These are phyloP conservation scores for Torulaspora pretoriensis DNA, from an alignment of 1,139 yeast genomes.

Conservation along the genomic window DNA sequence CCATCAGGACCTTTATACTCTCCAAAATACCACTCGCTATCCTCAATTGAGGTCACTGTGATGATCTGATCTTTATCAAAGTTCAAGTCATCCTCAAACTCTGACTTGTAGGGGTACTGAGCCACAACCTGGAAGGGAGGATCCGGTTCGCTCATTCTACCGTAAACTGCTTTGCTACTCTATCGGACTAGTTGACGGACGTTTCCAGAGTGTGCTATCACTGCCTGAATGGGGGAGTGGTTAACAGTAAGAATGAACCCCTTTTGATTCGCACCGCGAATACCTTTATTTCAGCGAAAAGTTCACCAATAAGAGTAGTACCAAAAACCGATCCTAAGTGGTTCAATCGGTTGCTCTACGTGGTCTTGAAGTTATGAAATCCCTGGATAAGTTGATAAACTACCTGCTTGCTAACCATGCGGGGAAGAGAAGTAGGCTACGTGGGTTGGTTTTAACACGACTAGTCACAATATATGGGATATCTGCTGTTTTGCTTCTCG, in stretches of 20 bases:
- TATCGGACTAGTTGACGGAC: not conserved
- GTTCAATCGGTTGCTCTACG: not conserved
- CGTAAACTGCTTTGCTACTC: not conserved
- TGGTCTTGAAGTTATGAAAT: not conserved
- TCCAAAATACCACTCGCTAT: conserved; percentile 89
- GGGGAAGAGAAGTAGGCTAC: not conserved
- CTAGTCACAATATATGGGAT: conserved; percentile 14
- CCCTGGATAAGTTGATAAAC: not conserved
- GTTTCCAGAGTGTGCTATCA: not conserved
- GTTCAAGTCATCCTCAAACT: conserved; percentile 76
- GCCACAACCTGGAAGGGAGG: conserved; percentile 71
- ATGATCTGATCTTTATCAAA: conserved; percentile 66
- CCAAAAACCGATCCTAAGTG: not conserved
- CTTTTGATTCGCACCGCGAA: conserved; percentile 6
- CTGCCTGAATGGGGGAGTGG: not conserved
- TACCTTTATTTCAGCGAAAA: not conserved
- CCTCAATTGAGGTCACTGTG: conserved; percentile 72
- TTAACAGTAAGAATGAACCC: not conserved
- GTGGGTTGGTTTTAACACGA: conserved; percentile 1
- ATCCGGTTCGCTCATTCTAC: conserved; percentile 22
- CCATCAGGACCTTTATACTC: conserved; percentile 46
- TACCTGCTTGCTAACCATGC: not conserved
- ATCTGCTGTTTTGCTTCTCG: conserved; percentile 8
- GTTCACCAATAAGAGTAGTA: not conserved
- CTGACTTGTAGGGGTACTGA: conserved; percentile 67